Evolutionary conservation across 768 basidiomycete species (phyloP).

Genomic region (Psilocybe cyanescens): DNA sequence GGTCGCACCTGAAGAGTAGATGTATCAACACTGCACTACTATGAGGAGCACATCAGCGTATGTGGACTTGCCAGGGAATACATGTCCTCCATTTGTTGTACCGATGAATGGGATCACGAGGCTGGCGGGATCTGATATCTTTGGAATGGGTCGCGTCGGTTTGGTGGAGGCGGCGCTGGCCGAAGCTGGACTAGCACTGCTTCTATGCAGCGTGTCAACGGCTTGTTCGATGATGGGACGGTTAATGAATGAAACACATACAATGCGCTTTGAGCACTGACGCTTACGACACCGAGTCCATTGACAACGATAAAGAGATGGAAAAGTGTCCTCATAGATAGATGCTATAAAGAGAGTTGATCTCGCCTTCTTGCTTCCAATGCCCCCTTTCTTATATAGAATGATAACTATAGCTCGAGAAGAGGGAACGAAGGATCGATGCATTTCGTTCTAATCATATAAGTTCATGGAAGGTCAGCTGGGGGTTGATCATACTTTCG

Average conservation of each 20-base stretch:
- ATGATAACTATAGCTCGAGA: not conserved
- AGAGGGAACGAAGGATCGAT: no score
- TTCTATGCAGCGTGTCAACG: not conserved
- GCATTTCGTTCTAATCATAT: no score
- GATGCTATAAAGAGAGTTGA: not conserved
- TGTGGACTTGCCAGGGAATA: conserved; percentile 56
- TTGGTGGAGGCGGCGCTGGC: not conserved
- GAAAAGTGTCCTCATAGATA: not conserved
- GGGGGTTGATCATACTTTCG: not conserved
- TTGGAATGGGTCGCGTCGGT: conserved; percentile 18
- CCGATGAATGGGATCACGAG: conserved; percentile 67
- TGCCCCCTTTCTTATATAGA: conserved; percentile 1
- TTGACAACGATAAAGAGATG: not conserved
- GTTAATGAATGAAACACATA: not conserved
- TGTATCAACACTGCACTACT: not conserved
- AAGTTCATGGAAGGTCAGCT: conserved; percentile 7
- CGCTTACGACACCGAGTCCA: conserved; percentile 1
- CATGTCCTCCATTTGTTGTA: conserved; percentile 66
- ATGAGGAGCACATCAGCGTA: not conserved
- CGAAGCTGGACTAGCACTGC: conserved; percentile 6
- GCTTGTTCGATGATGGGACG: not conserved
- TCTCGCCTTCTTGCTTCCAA: not conserved
- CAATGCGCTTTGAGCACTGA: conserved; percentile 14
- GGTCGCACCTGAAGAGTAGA: conserved; percentile 49
- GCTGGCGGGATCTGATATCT: conserved; percentile 41